Conservation (phyloP, 2,329 filamentous ascomycete species). For the Alternaria viburni region DNA sequence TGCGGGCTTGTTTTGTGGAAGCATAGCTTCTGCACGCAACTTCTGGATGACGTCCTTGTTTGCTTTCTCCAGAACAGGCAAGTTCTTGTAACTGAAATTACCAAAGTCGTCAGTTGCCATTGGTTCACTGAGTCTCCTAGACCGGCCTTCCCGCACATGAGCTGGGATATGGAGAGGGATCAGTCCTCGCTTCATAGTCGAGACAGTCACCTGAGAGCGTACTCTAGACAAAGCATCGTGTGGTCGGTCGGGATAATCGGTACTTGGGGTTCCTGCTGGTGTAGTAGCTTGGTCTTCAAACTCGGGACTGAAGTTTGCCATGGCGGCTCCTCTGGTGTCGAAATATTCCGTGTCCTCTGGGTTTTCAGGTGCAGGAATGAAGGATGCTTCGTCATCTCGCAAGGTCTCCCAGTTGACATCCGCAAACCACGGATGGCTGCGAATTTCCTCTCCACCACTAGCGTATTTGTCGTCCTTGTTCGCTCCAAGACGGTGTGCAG, state of each 20-base stretch:
- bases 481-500: slow-evolving; percentile 79
- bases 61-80: slow-evolving; percentile 94
- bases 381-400: slow-evolving; percentile 94
- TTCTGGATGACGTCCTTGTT: slow-evolving; percentile 99
- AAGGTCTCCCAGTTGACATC: slow-evolving; percentile 88
- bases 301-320: slow-evolving; percentile 92
- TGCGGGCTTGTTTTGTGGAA: slow-evolving; percentile 62
- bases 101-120: slow-evolving; percentile 91
- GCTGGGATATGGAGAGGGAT: slow-evolving; percentile 97
- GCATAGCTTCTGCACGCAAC: slow-evolving; percentile 87
- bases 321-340: slow-evolving; percentile 85
- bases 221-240: slow-evolving; percentile 94
- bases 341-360: slow-evolving; percentile 99
- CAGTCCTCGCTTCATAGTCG: slow-evolving; percentile 84
- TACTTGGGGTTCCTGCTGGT: slow-evolving; percentile 69
- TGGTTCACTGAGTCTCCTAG: slow-evolving; percentile 87
- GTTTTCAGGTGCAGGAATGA: slow-evolving; percentile 89
- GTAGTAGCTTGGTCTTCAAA: slow-evolving; percentile 88
- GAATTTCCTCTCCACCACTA: slow-evolving; percentile 89
- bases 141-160: slow-evolving; percentile 90
- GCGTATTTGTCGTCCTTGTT: slow-evolving; percentile 83
- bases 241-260: slow-evolving; percentile 85
- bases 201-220: slow-evolving; percentile 79
- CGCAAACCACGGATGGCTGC: slow-evolving; percentile 85
- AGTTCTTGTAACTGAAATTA: slow-evolving; percentile 94